phyloP scores from a whole-genome alignment of 2,329 filamentous ascomycete genomes.

The Xylariaceae sp. region DNA sequence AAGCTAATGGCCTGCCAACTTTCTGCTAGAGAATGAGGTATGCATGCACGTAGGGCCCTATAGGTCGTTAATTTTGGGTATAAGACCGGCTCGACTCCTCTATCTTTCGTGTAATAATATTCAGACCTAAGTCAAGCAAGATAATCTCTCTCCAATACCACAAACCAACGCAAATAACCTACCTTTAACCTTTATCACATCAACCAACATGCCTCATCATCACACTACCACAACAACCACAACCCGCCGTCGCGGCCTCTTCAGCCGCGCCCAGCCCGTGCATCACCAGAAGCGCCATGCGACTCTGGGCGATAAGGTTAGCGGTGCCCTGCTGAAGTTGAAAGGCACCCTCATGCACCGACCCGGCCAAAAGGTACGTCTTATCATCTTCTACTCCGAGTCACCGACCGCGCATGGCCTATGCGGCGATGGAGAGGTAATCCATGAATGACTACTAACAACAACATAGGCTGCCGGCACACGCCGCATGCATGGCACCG shows the following conservation, averaged over 20 bases:
- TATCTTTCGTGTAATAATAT: neutral
- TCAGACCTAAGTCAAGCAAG: neutral
- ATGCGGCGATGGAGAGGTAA: neutral
- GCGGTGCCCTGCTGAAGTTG: conserved; percentile 75
- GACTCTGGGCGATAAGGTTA: conserved; percentile 77
- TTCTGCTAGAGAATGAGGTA: too few species aligned
- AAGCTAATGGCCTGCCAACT: too few species aligned
- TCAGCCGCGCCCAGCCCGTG: conserved; percentile 47
- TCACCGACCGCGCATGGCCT: neutral
- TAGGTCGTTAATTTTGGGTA: too few species aligned
- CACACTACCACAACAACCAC: conserved; percentile 49
- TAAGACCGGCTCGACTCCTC: conserved; percentile 6
- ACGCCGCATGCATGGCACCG: conserved; percentile 75
- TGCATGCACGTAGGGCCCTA: too few species aligned
- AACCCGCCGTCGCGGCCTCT: conserved; percentile 49
- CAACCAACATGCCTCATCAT: conserved; percentile 43
- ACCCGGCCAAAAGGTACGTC: conserved; percentile 71
- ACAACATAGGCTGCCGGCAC: conserved; percentile 70
- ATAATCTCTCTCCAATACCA: neutral
- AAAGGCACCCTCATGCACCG: conserved; percentile 71
- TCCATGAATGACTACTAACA: too few species aligned
- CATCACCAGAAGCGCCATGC: conserved; percentile 72
- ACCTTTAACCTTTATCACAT: conserved; percentile 11
- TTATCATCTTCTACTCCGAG: neutral
- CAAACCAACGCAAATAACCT: neutral